These are phyloP conservation scores for Talaromyces marneffei DNA, from an alignment of 2,329 filamentous ascomycete genomes.

Conservation along the genomic window DNA sequence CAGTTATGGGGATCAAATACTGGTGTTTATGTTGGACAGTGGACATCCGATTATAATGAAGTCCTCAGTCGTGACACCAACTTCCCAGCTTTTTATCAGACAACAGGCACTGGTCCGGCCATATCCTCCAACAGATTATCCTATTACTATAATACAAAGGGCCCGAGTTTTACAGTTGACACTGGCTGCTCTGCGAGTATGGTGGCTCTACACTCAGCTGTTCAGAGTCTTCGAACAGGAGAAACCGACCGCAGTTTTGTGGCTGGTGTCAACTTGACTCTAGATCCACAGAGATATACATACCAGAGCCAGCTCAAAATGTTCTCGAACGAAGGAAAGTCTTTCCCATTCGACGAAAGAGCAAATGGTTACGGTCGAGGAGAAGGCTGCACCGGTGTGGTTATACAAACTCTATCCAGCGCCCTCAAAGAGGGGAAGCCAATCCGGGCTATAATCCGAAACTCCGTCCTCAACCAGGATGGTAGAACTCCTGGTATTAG, in stretches of 20 bases:
- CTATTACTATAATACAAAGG: slow-evolving; percentile 36
- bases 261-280: not conserved
- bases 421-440: slow-evolving; percentile 43
- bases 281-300: slow-evolving; percentile 17
- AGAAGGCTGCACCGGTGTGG: slow-evolving; percentile 45
- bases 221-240: not conserved
- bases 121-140: slow-evolving; percentile 56
- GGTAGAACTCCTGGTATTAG: slow-evolving; percentile 50
- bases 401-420: slow-evolving; percentile 45
- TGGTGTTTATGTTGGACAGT: slow-evolving; percentile 23
- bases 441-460: slow-evolving; percentile 33
- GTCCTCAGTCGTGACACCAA: slow-evolving; percentile 16
- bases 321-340: slow-evolving; percentile 15
- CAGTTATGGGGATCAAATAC: slow-evolving; percentile 21
- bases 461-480: slow-evolving; percentile 26
- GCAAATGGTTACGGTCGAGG: slow-evolving; percentile 47
- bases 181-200: slow-evolving; percentile 44
- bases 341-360: slow-evolving; percentile 28
- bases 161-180: slow-evolving; percentile 41
- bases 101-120: slow-evolving; percentile 56
- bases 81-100: slow-evolving; percentile 51
- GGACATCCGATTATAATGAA: slow-evolving; percentile 22
- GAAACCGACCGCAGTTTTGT: not conserved
- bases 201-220: slow-evolving; percentile 27
- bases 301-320: not conserved